Conservation (phyloP, 306 rosid genomes). For the Luffa aegyptiaca region DNA sequence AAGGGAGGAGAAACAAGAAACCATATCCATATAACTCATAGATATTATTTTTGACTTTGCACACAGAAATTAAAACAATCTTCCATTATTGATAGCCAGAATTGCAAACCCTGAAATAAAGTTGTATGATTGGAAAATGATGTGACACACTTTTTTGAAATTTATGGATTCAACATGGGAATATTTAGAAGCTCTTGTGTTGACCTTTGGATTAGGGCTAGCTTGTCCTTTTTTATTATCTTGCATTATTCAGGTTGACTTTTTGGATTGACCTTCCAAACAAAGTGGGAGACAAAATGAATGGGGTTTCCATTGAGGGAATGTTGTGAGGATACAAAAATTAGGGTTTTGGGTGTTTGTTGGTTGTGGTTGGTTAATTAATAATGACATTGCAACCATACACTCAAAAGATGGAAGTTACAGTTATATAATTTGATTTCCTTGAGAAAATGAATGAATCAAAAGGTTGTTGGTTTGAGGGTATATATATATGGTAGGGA, state of each 20-base stretch:
- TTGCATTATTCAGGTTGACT: background rate
- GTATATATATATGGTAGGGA: background rate
- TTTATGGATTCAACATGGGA: background rate
- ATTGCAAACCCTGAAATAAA: background rate
- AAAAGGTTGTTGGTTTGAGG: background rate
- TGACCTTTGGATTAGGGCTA: background rate
- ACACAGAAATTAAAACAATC: background rate
- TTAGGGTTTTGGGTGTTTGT: background rate
- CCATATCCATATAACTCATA: background rate
- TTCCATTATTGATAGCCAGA: background rate
- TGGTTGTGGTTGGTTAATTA: background rate
- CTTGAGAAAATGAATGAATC: background rate
- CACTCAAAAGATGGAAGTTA: background rate
- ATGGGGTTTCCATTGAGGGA: background rate
- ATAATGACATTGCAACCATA: background rate
- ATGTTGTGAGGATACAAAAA: background rate
- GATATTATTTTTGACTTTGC: no score
- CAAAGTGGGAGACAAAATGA: slow-evolving; percentile 6
- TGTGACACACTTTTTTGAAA: background rate
- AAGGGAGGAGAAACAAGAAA: no score
- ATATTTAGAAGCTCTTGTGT: background rate
- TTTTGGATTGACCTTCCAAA: background rate
- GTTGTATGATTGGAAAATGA: background rate
- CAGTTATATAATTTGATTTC: background rate
- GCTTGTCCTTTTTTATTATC: background rate